phyloP scores from a whole-genome alignment of 768 basidiomycete genomes.

The Omphalotus guepiniiformis region DNA sequence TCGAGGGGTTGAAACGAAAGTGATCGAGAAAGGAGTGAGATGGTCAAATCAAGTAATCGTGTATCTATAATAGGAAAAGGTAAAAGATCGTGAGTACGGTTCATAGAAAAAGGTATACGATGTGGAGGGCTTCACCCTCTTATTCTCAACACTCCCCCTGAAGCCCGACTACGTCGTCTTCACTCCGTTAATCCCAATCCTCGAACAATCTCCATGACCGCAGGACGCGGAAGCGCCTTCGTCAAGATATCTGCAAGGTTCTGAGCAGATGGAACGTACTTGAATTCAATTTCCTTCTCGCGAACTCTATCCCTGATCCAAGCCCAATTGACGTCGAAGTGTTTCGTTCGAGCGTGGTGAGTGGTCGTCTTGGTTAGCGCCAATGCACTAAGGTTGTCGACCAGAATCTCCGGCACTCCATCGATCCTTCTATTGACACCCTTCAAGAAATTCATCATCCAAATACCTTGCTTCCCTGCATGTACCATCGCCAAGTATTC shows the following conservation, averaged over 20 bases:
- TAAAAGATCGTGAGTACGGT: no score
- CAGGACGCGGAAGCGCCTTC: slow-evolving; percentile 11
- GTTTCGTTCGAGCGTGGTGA: slow-evolving; percentile 24
- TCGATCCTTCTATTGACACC: slow-evolving; percentile 16
- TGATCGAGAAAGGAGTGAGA: no score
- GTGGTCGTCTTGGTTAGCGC: slow-evolving; percentile 23
- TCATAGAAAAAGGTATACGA: no score
- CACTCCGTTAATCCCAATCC: neutral
- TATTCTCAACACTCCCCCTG: slow-evolving; percentile 7
- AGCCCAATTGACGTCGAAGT: slow-evolving; percentile 21
- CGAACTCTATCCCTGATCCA: slow-evolving; percentile 11
- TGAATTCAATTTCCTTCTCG: neutral
- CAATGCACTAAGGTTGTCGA: slow-evolving; percentile 27
- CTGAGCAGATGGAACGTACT: slow-evolving; percentile 5
- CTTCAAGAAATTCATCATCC: slow-evolving; percentile 21
- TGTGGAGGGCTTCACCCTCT: neutral
- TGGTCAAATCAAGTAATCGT: no score
- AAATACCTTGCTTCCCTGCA: slow-evolving; percentile 21
- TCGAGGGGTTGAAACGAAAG: no score
- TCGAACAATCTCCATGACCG: neutral
- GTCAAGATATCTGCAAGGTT: slow-evolving; percentile 13
- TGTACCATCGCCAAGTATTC: slow-evolving; percentile 21
- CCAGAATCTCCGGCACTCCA: slow-evolving; percentile 11
- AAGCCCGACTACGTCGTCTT: no score
- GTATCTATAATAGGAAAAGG: no score